These are phyloP conservation scores for Brettanomyces bruxellensis DNA, from an alignment of 805 yeast genomes.

Conservation along the genomic window DNA sequence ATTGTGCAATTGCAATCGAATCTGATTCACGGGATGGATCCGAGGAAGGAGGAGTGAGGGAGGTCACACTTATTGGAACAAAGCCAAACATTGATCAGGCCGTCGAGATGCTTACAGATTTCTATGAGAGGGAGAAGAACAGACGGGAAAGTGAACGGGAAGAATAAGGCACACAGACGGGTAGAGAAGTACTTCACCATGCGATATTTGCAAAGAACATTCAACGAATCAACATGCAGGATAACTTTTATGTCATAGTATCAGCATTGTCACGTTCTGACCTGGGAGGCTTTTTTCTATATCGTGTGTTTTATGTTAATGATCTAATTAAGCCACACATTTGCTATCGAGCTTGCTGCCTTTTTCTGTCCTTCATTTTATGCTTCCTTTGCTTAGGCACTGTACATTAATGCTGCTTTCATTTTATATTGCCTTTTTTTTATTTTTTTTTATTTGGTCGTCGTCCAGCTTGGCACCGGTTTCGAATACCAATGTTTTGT, in stretches of 20 bases:
- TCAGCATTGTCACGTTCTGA: background rate
- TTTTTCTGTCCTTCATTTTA: background rate
- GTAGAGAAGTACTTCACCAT: too few species aligned
- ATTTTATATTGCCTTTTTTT: background rate
- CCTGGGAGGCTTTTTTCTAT: background rate
- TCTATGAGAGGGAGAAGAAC: constrained; percentile 45
- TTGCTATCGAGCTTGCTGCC: background rate
- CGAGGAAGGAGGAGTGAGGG: constrained; percentile 53
- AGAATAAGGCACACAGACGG: too few species aligned
- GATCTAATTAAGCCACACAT: too few species aligned
- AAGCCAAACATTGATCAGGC: constrained; percentile 49
- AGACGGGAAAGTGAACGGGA: constrained; percentile 17
- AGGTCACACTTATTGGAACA: constrained; percentile 63
- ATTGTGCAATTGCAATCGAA: constrained; percentile 70
- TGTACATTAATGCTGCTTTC: background rate
- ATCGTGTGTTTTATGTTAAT: too few species aligned
- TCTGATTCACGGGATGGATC: constrained; percentile 56
- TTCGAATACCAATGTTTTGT: too few species aligned
- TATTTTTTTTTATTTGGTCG: background rate
- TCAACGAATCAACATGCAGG: too few species aligned
- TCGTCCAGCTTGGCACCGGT: too few species aligned
- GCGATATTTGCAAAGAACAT: too few species aligned
- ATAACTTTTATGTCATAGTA: background rate
- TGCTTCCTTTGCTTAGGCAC: background rate
- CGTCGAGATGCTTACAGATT: constrained; percentile 42